A percentile compares a stretch with the other conserved stretches of the same genome.
phyloP scores from a whole-genome alignment of 164 flowering plant genomes.

The Macadamia tetraphylla region DNA sequence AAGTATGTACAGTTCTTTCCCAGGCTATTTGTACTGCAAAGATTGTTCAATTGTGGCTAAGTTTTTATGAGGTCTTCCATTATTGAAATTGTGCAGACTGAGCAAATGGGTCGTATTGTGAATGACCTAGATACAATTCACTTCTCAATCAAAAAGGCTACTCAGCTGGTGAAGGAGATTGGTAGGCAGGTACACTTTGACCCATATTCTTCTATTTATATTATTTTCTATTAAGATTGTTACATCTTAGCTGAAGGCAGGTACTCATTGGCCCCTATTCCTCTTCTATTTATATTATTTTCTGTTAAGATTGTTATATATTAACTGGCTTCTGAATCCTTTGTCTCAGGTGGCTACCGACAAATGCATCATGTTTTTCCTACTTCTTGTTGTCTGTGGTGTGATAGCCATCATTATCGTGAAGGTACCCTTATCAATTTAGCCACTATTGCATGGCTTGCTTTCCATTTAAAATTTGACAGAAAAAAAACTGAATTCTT shows the following conservation, averaged over 20 bases:
- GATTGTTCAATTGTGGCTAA: neutral
- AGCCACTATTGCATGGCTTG: too few relatives aligned
- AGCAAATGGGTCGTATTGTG: constrained; percentile 95
- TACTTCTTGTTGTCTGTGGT: constrained; percentile 78
- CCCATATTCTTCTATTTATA: neutral
- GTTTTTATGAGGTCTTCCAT: constrained; percentile 12
- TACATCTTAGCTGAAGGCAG: constrained; percentile 40
- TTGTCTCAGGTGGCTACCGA: constrained; percentile 84
- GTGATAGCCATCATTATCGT: constrained; percentile 88
- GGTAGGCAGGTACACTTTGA: constrained; percentile 80
- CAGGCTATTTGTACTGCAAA: neutral
- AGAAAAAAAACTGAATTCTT: too few relatives aligned
- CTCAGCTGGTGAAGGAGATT: constrained; percentile 94
- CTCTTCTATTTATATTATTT: neutral
- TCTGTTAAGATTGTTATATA: neutral
- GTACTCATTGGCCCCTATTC: constrained; percentile 25
- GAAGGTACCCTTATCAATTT: constrained; percentile 44
- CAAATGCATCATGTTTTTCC: constrained; percentile 89
- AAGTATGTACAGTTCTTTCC: constrained; percentile 39
- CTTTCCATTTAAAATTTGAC: too few relatives aligned
- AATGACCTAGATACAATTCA: constrained; percentile 94
- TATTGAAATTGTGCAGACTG: constrained; percentile 54
- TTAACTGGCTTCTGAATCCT: neutral
- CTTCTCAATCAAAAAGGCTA: constrained; percentile 92
- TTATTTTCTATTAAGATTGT: too few relatives aligned